Evolutionary conservation across 2,329 filamentous ascomycete genomes (phyloP).

Genomic region (Chaetomium strumarium): DNA sequence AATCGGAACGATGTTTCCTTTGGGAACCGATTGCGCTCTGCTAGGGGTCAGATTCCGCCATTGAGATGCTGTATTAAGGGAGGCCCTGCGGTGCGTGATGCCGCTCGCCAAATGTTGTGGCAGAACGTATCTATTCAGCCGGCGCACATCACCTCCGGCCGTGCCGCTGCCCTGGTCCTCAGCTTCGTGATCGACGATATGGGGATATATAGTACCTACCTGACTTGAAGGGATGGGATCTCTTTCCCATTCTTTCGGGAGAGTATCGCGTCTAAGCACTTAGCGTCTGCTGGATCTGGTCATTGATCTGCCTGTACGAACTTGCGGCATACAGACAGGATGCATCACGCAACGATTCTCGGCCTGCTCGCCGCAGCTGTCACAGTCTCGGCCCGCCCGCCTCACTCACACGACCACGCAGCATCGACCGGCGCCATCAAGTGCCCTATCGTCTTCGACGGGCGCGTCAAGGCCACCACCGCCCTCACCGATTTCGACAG

Average conservation of each 20-base stretch:
- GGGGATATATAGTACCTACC: neutral
- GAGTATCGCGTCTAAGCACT: neutral
- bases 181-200: neutral
- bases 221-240: neutral
- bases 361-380: slow-evolving; percentile 15
- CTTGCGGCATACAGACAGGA: neutral
- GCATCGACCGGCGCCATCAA: slow-evolving; percentile 19
- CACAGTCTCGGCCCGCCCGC: slow-evolving; percentile 4
- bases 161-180: neutral
- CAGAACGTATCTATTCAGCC: slow-evolving; percentile 22
- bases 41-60: neutral
- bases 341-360: slow-evolving; percentile 21
- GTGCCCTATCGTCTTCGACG: slow-evolving; percentile 35
- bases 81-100: slow-evolving; percentile 14
- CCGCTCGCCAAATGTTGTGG: slow-evolving; percentile 19
- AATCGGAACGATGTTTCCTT: slow-evolving; percentile 20
- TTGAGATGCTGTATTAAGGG: slow-evolving; percentile 1
- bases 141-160: slow-evolving; percentile 2
- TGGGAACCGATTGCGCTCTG: slow-evolving; percentile 1
- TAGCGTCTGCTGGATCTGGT: neutral
- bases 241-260: neutral
- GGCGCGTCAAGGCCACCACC: slow-evolving; percentile 28
- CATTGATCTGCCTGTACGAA: neutral
- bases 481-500: slow-evolving; percentile 30
- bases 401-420: neutral